Evolutionary conservation across 2,329 filamentous ascomycete genomes (phyloP).

Genomic region (Macroventuria anomochaeta): DNA sequence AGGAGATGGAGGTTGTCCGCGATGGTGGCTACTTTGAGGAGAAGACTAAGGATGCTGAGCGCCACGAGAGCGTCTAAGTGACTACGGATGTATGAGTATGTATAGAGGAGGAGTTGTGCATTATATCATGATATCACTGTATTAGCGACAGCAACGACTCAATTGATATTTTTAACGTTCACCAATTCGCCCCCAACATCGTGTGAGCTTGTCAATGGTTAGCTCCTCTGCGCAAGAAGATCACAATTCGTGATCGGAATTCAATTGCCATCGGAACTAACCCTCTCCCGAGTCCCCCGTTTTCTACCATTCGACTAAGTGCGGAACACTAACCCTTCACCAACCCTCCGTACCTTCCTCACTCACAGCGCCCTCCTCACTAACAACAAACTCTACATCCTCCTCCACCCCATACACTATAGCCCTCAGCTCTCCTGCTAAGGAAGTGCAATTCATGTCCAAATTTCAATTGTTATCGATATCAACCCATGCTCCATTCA

Average conservation of each 20-base stretch:
- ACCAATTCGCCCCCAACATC: neutral
- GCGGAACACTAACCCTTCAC: no score
- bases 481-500: no score
- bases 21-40: constrained; percentile 18
- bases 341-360: neutral
- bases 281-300: no score
- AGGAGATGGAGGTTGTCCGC: constrained; percentile 42
- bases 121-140: neutral
- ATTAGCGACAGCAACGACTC: neutral
- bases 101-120: neutral
- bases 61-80: constrained; percentile 12
- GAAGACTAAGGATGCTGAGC: constrained; percentile 16
- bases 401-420: constrained; percentile 46
- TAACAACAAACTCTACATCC: constrained; percentile 12
- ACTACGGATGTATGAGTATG: neutral
- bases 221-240: no score
- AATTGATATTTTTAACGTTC: neutral
- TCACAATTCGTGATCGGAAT: neutral
- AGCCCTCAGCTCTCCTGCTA: constrained; percentile 51
- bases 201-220: no score
- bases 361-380: neutral
- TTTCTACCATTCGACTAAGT: no score
- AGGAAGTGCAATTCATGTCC: constrained; percentile 55
- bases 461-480: no score
- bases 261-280: neutral